Evolutionary conservation across 2,329 filamentous ascomycete species (phyloP).

Genomic region (Penicillium brevicompactum): DNA sequence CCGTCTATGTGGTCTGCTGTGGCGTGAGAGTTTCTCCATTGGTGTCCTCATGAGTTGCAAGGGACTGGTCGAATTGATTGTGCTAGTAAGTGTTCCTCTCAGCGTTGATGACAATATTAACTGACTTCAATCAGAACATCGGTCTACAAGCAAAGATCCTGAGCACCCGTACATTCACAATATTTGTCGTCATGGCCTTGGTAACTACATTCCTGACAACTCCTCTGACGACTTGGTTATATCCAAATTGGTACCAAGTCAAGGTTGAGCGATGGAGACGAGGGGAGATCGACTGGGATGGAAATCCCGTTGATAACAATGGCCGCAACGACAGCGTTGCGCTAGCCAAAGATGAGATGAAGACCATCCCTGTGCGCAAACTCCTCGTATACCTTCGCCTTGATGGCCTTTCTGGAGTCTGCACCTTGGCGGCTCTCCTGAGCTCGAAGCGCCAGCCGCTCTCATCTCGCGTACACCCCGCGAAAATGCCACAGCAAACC

Average conservation of each 20-base stretch:
- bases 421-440: constrained; percentile 79
- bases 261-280: constrained; percentile 75
- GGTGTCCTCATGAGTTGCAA: constrained; percentile 96
- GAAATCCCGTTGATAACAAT: constrained; percentile 50
- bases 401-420: constrained; percentile 79
- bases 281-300: constrained; percentile 90
- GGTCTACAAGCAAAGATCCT: constrained; percentile 81
- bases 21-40: constrained; percentile 87
- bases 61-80: constrained; percentile 90
- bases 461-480: constrained; percentile 38
- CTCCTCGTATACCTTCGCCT: constrained; percentile 80
- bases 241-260: constrained; percentile 75
- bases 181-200: constrained; percentile 92
- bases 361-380: constrained; percentile 58
- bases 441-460: constrained; percentile 54
- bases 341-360: constrained; percentile 53
- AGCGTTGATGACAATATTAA: neutral
- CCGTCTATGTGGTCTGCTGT: constrained; percentile 73
- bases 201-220: constrained; percentile 84
- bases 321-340: constrained; percentile 48
- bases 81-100: constrained; percentile 60
- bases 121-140: constrained; percentile 60
- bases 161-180: constrained; percentile 80
- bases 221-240: constrained; percentile 71
- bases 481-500: constrained; percentile 27